Evolutionary conservation across 768 basidiomycete species (phyloP).

Genomic region (Russula earlei): DNA sequence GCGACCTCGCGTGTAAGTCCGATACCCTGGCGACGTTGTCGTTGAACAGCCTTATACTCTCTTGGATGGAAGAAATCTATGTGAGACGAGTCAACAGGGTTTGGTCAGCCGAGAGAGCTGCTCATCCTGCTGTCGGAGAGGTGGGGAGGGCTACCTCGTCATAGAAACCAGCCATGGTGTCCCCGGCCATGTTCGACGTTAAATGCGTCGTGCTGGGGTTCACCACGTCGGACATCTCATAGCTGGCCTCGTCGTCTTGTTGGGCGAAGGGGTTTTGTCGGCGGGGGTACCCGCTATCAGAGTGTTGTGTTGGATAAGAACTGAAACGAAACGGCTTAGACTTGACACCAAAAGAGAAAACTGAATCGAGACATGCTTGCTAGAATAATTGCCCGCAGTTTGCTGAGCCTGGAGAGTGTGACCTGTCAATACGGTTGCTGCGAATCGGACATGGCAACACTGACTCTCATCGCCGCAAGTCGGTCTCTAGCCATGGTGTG

Average conservation of each 20-base stretch:
- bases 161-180: slow-evolving; percentile 64
- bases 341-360: background rate
- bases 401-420: slow-evolving; percentile 50
- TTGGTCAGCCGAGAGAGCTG: background rate
- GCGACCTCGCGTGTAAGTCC: slow-evolving; percentile 41
- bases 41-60: slow-evolving; percentile 35
- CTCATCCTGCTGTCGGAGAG: background rate
- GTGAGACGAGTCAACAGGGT: background rate
- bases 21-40: slow-evolving; percentile 38
- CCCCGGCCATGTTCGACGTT: slow-evolving; percentile 27
- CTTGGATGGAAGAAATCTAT: slow-evolving; percentile 43
- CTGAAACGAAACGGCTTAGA: background rate
- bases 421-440: background rate
- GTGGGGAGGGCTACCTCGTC: slow-evolving; percentile 57
- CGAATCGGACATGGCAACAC: slow-evolving; percentile 23
- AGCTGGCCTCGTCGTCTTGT: slow-evolving; percentile 47
- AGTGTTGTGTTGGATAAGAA: slow-evolving; percentile 15
- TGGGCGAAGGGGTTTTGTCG: slow-evolving; percentile 57
- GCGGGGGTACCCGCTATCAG: slow-evolving; percentile 24
- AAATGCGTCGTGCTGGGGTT: slow-evolving; percentile 41
- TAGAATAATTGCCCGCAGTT: slow-evolving; percentile 39
- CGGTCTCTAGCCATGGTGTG: slow-evolving; percentile 76
- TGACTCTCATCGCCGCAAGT: slow-evolving; percentile 77
- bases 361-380: slow-evolving; percentile 33
- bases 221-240: slow-evolving; percentile 69